phyloP scores from a whole-genome alignment of 768 basidiomycete genomes.

The Calocybe indica region DNA sequence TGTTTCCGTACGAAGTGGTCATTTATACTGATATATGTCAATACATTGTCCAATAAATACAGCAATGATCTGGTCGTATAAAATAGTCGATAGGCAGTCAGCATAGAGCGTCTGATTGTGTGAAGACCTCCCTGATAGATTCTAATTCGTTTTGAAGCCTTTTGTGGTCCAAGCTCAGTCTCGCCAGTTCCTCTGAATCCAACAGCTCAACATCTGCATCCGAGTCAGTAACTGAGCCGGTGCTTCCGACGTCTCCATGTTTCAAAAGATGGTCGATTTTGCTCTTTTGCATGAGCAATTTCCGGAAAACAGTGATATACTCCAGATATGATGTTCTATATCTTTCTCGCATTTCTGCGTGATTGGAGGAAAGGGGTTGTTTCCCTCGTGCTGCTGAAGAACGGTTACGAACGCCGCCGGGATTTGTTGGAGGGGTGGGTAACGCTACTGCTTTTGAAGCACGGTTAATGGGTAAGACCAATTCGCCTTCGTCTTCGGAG shows the following conservation, averaged over 20 bases:
- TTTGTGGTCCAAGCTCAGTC: slow-evolving; percentile 37
- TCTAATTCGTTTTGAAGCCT: slow-evolving; percentile 48
- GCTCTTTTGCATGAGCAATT: slow-evolving; percentile 42
- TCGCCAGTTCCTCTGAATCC: slow-evolving; percentile 45
- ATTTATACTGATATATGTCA: no score
- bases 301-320: slow-evolving; percentile 42
- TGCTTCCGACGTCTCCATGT: slow-evolving; percentile 25
- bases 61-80: background rate
- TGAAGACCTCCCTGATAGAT: slow-evolving; percentile 36
- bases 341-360: slow-evolving; percentile 41
- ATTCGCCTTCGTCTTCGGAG: slow-evolving; percentile 54
- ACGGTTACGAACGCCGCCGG: background rate
- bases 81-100: no score
- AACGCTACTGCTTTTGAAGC: slow-evolving; percentile 8
- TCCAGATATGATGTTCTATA: slow-evolving; percentile 48
- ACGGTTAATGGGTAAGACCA: slow-evolving; percentile 14
- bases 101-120: no score
- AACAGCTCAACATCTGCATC: slow-evolving; percentile 50
- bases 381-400: slow-evolving; percentile 11
- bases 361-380: slow-evolving; percentile 38
- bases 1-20: no score
- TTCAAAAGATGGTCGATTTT: slow-evolving; percentile 49
- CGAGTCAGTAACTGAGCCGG: slow-evolving; percentile 38
- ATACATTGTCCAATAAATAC: background rate
- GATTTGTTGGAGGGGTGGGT: slow-evolving; percentile 21